A percentile compares a stretch with the other conserved stretches of the same genome.
These are phyloP conservation scores for Curvularia sp. DNA, from an alignment of 2,329 filamentous ascomycete genomes.

Conservation along the genomic window DNA sequence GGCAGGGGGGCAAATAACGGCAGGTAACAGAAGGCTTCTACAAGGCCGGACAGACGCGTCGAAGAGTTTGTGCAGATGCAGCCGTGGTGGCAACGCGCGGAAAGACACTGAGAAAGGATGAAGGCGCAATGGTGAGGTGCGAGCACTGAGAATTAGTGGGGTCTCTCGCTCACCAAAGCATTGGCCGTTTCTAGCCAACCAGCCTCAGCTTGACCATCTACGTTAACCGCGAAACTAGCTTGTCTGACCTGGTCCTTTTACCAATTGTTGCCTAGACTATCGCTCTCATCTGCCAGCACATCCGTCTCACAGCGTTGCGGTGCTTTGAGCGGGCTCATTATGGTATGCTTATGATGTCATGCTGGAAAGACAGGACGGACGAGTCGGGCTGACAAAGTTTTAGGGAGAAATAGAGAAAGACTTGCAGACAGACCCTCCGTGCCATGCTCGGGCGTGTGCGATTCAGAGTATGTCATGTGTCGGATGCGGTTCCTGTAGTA, in stretches of 20 bases:
- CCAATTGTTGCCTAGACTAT: not conserved
- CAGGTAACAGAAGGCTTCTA: slow-evolving; percentile 21
- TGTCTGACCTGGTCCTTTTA: slow-evolving; percentile 11
- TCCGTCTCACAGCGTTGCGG: not conserved
- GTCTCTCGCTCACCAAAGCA: slow-evolving; percentile 34
- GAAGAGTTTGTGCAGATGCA: slow-evolving; percentile 15
- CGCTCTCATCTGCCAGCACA: not conserved
- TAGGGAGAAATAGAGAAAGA: slow-evolving; percentile 69
- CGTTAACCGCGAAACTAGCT: slow-evolving; percentile 3
- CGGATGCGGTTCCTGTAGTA: not conserved
- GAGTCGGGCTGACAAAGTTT: slow-evolving; percentile 15
- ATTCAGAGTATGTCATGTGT: slow-evolving; percentile 74
- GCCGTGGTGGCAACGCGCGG: slow-evolving; percentile 36
- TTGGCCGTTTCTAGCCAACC: slow-evolving; percentile 29
- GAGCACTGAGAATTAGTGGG: slow-evolving; percentile 41
- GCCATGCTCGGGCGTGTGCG: slow-evolving; percentile 86
- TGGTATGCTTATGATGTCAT: slow-evolving; percentile 45
- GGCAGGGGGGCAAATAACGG: slow-evolving; percentile 17
- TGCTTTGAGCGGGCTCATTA: slow-evolving; percentile 28
- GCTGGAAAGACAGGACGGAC: slow-evolving; percentile 5
- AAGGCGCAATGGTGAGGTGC: slow-evolving; percentile 35
- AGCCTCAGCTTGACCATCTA: slow-evolving; percentile 23
- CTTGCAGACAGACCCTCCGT: slow-evolving; percentile 76
- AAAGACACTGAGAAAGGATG: slow-evolving; percentile 23
- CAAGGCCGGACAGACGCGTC: slow-evolving; percentile 26